Evolutionary conservation across 2,329 filamentous ascomycete species (phyloP), one percentile per base, ranked within the genome.

Genomic region (Microascus cirrosus): DNA sequence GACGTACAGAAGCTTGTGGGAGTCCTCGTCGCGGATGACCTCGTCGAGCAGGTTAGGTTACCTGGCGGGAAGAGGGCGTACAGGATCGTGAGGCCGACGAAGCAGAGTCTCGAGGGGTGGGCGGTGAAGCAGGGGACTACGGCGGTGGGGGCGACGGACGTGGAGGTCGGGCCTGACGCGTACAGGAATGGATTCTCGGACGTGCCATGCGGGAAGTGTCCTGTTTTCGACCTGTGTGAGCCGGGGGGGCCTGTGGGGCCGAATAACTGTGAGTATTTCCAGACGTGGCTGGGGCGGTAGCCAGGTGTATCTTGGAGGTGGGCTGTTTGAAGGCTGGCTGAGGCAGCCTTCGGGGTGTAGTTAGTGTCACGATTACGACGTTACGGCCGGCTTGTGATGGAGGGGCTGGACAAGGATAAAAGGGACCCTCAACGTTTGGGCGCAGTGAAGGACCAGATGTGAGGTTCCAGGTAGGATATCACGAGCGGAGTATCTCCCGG

Each of bases 211-310:
- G 92, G 93, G 1, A 80, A 84, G 58, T 99, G 94, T 70, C 94
- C 94, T 0, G 93, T 96, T 2, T 96, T 96, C 69, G 87, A 94
- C 59, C 79, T 97, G 1, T 99, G 94, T 69, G 87, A 90, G 63
- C 90, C 95, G 60, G 91, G 90, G 7, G 93, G 93, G 0, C 90
- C 91, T 0, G 90, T 99, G 24, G 95, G 87, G 65, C 90, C 93
- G 0, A 87, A 84, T 62, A 95, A 87, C 55, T 99, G 94, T 71
- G 87, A 90, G 57, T 99, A 99, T 68, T 96, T 95, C 67, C 82
- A 88, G 62, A 82, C 85, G 56, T 99, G 94, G 94, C 72, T 96
- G 53, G 54, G 54, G 35, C 25, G 34, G 22, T 28, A 55, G 48
- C 20, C 28, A 42, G 45, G 54, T 12, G 12, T 48, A 25, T 5